Percentiles rank a stretch among this genome's conserved stretches.
Conservation (phyloP, 2,329 filamentous ascomycete genomes). For the Triangularia setosa region DNA sequence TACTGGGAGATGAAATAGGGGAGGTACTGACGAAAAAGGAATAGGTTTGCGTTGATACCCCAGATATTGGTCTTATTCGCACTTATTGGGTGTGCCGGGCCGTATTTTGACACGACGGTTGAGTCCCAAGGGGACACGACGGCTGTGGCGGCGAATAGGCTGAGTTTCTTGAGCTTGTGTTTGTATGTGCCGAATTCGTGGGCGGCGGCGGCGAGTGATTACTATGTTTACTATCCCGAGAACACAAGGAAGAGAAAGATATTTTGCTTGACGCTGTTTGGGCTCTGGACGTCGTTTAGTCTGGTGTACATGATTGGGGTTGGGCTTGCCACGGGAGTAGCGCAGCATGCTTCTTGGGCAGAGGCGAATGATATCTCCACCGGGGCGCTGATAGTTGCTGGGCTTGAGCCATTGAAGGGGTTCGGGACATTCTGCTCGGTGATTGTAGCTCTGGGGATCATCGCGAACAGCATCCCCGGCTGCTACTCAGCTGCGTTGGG, state of each 20-base stretch:
- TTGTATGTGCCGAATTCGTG: slow-evolving; percentile 63
- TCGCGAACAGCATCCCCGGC: slow-evolving; percentile 62
- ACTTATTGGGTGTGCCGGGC: slow-evolving; percentile 57
- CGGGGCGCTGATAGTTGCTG: slow-evolving; percentile 62
- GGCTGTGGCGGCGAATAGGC: slow-evolving; percentile 51
- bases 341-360: slow-evolving; percentile 49
- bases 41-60: slow-evolving; percentile 59
- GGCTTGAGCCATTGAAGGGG: slow-evolving; percentile 52
- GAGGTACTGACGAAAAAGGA: background rate
- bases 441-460: slow-evolving; percentile 58
- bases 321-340: slow-evolving; percentile 57
- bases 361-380: slow-evolving; percentile 55
- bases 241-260: slow-evolving; percentile 33
- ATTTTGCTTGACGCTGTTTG: slow-evolving; percentile 53
- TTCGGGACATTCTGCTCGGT: slow-evolving; percentile 67
- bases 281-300: slow-evolving; percentile 54
- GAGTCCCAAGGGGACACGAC: slow-evolving; percentile 47
- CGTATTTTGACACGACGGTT: slow-evolving; percentile 53
- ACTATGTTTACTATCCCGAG: slow-evolving; percentile 52
- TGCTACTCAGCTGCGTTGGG: slow-evolving; percentile 64
- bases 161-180: slow-evolving; percentile 69
- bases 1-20: background rate
- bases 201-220: slow-evolving; percentile 60
- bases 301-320: slow-evolving; percentile 60
- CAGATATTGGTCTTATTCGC: slow-evolving; percentile 59